Conservation (phyloP, 2,329 filamentous ascomycete genomes). For the Juglanconis oblonga region DNA sequence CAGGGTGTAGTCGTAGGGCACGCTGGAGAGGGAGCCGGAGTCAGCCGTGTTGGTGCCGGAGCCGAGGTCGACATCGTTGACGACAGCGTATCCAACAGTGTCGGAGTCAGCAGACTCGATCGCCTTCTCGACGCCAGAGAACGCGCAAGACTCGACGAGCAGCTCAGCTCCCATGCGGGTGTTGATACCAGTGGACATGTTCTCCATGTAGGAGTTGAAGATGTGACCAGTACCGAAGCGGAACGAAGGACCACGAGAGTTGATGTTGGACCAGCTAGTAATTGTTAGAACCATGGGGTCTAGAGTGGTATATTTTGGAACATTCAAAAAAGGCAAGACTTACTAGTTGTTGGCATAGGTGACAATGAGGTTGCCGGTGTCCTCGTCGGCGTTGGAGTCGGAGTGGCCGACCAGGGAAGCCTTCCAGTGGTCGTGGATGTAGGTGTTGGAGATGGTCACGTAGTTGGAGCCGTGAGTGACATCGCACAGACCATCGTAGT, state of each 20-base stretch:
- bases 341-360: constrained; percentile 62
- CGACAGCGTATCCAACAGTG: constrained; percentile 37
- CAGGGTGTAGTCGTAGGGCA: constrained; percentile 54
- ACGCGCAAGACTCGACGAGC: constrained; percentile 55
- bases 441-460: constrained; percentile 47
- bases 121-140: constrained; percentile 35
- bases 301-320: too few relatives aligned
- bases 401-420: constrained; percentile 59
- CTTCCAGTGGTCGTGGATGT: constrained; percentile 55
- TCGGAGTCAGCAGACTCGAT: constrained; percentile 40
- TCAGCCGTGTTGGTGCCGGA: constrained; percentile 45
- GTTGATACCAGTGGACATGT: constrained; percentile 48
- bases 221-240: constrained; percentile 66
- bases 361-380: constrained; percentile 59
- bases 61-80: constrained; percentile 42
- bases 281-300: constrained; percentile 24
- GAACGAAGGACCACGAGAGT: constrained; percentile 60
- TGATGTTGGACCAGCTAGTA: constrained; percentile 53
- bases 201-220: constrained; percentile 41
- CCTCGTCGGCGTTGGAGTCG: constrained; percentile 55
- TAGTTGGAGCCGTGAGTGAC: constrained; percentile 62
- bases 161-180: constrained; percentile 55
- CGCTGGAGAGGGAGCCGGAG: constrained; percentile 45
- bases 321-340: too few relatives aligned
- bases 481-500: constrained; percentile 66